Base-by-base conservation (phyloP, 305 asterid species). In the Salvia sclarea region DNA sequence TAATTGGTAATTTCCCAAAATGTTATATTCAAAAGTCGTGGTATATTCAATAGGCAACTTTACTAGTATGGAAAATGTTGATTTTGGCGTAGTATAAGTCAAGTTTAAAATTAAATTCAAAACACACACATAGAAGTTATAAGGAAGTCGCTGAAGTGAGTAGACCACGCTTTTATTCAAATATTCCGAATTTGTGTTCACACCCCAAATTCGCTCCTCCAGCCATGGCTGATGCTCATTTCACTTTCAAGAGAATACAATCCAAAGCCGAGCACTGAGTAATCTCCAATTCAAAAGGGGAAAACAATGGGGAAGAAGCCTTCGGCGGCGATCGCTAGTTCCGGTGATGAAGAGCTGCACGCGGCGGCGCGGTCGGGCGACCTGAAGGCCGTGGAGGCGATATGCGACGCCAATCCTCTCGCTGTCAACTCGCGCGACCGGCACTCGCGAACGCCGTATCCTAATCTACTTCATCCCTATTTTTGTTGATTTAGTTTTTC, bases 401-500 rank as follows among this genome's bases (percentile, higher is more conserved):
- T 88, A 25, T 91, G 95, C 79, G 68, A 78, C 80, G 18, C 84
- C 67, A 86, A 93, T 75, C 97, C 98, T 33, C 82, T 93, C 16
- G 90, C 93, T 35, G 82, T 88, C 45, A 88, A 91, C 77, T 77
- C 90, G 21, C 92, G 97, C 50, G 98, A 94, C 76, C 80, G 83
- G 66, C 98, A 88, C 87, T 93, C 97, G 38, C 96, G 98, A 20
- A 88, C 96, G 4, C 97, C 97, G 98, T 93, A 93, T 86, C 89
- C 82, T 72, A 48, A 45, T 61, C 10, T 65, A n/a, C 57, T 67
- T 4, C 14, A 4, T 72, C 24, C 22, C 8, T 43, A 7, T 37
- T 41, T 6, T 44, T 11, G 6, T 47, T 20, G 25, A 24, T 50
- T 50, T 61, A 3, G 11, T 22, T 6, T 20, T 31, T 16, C 16